A percentile compares a stretch with the other conserved stretches of the same genome.
phyloP scores from a whole-genome alignment of 2,329 filamentous ascomycete genomes.

The Xylaria sp. region DNA sequence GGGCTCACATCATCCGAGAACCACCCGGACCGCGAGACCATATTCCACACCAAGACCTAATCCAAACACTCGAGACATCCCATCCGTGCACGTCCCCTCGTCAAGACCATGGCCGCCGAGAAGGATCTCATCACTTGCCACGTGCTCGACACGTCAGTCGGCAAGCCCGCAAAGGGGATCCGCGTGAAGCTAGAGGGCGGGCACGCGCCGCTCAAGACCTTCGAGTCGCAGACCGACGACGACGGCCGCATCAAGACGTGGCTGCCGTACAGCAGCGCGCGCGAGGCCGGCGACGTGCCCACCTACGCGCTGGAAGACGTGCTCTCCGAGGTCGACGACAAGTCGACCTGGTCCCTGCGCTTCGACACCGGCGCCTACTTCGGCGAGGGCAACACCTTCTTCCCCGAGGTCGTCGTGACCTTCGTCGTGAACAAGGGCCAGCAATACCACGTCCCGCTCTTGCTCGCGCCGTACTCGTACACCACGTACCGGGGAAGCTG shows the following conservation, averaged over 20 bases:
- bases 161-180: constrained; percentile 70
- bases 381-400: constrained; percentile 65
- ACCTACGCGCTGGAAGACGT: constrained; percentile 64
- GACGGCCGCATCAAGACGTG: constrained; percentile 77
- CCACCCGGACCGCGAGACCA: neutral
- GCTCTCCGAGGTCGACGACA: constrained; percentile 49
- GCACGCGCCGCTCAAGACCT: constrained; percentile 52
- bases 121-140: constrained; percentile 82
- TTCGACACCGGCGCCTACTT: constrained; percentile 79
- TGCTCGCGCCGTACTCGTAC: constrained; percentile 80
- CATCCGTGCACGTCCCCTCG: neutral
- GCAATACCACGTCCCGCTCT: constrained; percentile 79
- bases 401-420: constrained; percentile 62
- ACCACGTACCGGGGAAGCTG: constrained; percentile 80
- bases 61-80: no score
- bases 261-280: constrained; percentile 62
- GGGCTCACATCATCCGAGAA: neutral
- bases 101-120: constrained; percentile 38
- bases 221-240: constrained; percentile 72
- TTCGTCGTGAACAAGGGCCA: constrained; percentile 62
- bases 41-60: no score
- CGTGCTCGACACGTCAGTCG: constrained; percentile 80
- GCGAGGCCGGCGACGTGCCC: constrained; percentile 60
- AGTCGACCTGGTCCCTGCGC: constrained; percentile 68
- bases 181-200: constrained; percentile 65